Conservation (phyloP, 192 early-diverging fungal species). For the Pilobolus umbonatus region DNA sequence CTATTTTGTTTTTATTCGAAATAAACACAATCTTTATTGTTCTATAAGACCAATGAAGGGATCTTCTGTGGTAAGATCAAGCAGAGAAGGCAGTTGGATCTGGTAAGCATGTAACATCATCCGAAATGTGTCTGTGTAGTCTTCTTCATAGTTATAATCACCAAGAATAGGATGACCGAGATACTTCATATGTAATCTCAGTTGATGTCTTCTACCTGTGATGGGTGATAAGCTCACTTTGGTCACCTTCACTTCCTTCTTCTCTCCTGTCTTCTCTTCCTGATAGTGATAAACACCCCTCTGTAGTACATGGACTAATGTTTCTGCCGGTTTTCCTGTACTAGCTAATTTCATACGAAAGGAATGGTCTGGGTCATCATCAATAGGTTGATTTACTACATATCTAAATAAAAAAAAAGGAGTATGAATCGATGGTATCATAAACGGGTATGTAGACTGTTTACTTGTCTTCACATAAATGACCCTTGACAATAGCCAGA, state of each 20-base stretch:
- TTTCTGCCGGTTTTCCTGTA: slow-evolving; percentile 29
- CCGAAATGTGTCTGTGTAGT: slow-evolving; percentile 35
- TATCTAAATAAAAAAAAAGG: slow-evolving; percentile 16
- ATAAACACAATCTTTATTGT: neutral
- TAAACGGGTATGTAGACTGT: neutral
- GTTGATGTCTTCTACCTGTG: slow-evolving; percentile 36
- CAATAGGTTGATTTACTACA: slow-evolving; percentile 32
- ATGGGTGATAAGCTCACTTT: slow-evolving; percentile 26
- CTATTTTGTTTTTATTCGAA: slow-evolving; percentile 2
- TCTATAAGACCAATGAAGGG: slow-evolving; percentile 7
- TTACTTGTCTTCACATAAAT: slow-evolving; percentile 27
- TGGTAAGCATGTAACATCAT: slow-evolving; percentile 43
- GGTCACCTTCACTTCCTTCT: slow-evolving; percentile 12
- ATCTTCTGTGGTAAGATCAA: slow-evolving; percentile 1
- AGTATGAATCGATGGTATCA: neutral
- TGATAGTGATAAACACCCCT: slow-evolving; percentile 23
- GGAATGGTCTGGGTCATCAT: slow-evolving; percentile 26
- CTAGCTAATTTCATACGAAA: slow-evolving; percentile 33
- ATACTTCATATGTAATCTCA: slow-evolving; percentile 33
- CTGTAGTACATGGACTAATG: slow-evolving; percentile 24
- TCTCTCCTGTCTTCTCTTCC: slow-evolving; percentile 10
- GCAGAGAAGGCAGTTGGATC: slow-evolving; percentile 22
- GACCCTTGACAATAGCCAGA: slow-evolving; percentile 34
- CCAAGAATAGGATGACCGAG: slow-evolving; percentile 38
- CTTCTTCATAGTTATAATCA: slow-evolving; percentile 37